phyloP scores from a whole-genome alignment of 805 yeast genomes.

The Saccharomycopsis sp. region DNA sequence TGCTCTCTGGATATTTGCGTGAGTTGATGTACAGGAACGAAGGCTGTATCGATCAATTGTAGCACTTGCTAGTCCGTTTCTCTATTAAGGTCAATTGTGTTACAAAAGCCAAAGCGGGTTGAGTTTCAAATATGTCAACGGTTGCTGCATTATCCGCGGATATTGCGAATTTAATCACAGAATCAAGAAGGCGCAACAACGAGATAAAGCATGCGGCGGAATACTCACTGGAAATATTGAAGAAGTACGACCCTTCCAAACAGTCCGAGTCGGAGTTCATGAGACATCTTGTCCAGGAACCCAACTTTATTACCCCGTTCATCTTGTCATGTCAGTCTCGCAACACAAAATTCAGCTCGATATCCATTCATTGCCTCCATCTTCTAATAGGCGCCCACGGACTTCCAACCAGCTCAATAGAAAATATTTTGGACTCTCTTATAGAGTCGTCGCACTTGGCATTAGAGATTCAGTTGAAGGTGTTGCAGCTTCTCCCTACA shows the following conservation, averaged over 20 bases:
- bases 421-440: constrained; percentile 57
- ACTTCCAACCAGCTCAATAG: constrained; percentile 46
- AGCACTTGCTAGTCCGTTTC: no score
- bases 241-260: constrained; percentile 28
- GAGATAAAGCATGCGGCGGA: constrained; percentile 59
- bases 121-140: constrained; percentile 32
- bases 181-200: constrained; percentile 61
- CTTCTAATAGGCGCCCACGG: constrained; percentile 48
- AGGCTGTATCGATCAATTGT: background rate
- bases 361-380: constrained; percentile 67
- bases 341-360: constrained; percentile 64
- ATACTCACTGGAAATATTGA: constrained; percentile 41
- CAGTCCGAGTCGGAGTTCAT: constrained; percentile 27
- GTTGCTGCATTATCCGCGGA: constrained; percentile 49
- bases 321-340: constrained; percentile 65
- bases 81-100: background rate
- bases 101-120: background rate
- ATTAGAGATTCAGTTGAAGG: constrained; percentile 77
- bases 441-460: constrained; percentile 70
- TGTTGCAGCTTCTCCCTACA: constrained; percentile 75
- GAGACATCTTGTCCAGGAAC: constrained; percentile 35
- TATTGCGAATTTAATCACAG: constrained; percentile 52
- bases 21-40: background rate
- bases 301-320: constrained; percentile 62
- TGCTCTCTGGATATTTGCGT: background rate